These are phyloP conservation scores for Coleophoma cylindrospora DNA, from an alignment of 2,329 filamentous ascomycete genomes.

Conservation along the genomic window DNA sequence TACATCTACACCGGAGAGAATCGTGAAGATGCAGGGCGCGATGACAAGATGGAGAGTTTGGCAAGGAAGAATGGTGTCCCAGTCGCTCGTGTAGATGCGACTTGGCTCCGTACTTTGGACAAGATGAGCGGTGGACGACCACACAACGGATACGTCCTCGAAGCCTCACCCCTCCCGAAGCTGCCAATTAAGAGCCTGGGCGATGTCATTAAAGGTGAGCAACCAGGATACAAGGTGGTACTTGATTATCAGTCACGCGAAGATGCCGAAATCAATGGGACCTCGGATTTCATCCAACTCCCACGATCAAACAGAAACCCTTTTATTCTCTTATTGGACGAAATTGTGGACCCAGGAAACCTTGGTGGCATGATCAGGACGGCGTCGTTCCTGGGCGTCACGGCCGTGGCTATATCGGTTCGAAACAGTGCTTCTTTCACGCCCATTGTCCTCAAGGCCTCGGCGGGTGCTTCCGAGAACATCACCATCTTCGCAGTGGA, in stretches of 20 bases:
- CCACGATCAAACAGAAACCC: slow-evolving; percentile 47
- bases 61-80: slow-evolving; percentile 45
- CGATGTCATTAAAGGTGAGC: slow-evolving; percentile 13
- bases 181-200: slow-evolving; percentile 57
- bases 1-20: slow-evolving; percentile 66
- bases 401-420: slow-evolving; percentile 73
- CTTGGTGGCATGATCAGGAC: slow-evolving; percentile 84
- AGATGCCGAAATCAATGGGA: slow-evolving; percentile 70
- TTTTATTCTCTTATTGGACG: slow-evolving; percentile 68
- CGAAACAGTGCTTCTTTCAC: slow-evolving; percentile 70
- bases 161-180: slow-evolving; percentile 77
- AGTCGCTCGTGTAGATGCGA: slow-evolving; percentile 52
- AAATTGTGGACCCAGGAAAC: slow-evolving; percentile 82
- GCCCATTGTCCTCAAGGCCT: slow-evolving; percentile 78
- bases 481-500: slow-evolving; percentile 67
- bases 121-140: slow-evolving; percentile 79
- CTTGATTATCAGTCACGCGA: slow-evolving; percentile 68
- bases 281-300: slow-evolving; percentile 40
- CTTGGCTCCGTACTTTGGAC: slow-evolving; percentile 67
- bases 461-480: slow-evolving; percentile 80
- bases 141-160: slow-evolving; percentile 86
- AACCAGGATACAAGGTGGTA: slow-evolving; percentile 49
- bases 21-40: slow-evolving; percentile 41
- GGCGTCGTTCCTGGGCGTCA: slow-evolving; percentile 84
- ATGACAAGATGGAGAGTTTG: slow-evolving; percentile 37